These are phyloP conservation scores for Zymoseptoria passerinii DNA, from an alignment of 2,329 filamentous ascomycete species.

Conservation along the genomic window DNA sequence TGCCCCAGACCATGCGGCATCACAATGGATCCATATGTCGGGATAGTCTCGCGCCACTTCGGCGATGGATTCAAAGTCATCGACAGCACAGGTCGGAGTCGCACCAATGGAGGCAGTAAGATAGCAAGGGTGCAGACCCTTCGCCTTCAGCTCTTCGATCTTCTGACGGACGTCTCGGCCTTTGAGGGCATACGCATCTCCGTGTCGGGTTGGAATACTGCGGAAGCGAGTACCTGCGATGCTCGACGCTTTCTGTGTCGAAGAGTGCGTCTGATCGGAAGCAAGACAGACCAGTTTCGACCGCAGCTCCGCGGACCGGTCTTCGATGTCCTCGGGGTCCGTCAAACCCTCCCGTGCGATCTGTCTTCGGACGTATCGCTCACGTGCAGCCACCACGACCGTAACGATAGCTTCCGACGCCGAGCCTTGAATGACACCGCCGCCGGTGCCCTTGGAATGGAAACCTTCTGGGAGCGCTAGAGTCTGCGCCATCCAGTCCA, in stretches of 20 bases:
- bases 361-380: constrained; percentile 61
- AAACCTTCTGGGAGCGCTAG: constrained; percentile 66
- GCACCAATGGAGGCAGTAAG: constrained; percentile 77
- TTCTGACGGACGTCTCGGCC: constrained; percentile 52
- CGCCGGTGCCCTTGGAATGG: constrained; percentile 64
- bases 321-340: constrained; percentile 52
- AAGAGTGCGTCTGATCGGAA: constrained; percentile 71
- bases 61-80: constrained; percentile 67
- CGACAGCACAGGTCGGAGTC: constrained; percentile 79
- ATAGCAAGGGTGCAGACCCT: constrained; percentile 77
- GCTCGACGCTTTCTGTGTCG: constrained; percentile 77
- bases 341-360: constrained; percentile 42
- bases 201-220: constrained; percentile 54
- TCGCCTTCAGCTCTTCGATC: constrained; percentile 56
- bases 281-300: constrained; percentile 71
- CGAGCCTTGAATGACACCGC: constrained; percentile 89
- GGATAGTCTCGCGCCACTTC: constrained; percentile 46
- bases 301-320: constrained; percentile 58
- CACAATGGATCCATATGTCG: constrained; percentile 81
- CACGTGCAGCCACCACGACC: constrained; percentile 77
- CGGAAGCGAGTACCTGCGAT: constrained; percentile 79
- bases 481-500: constrained; percentile 82
- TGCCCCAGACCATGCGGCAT: constrained; percentile 85
- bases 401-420: constrained; percentile 83
- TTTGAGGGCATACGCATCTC: constrained; percentile 62